Conservation (phyloP, 2,329 filamentous ascomycete species). For the Cladophialophora exuberans region DNA sequence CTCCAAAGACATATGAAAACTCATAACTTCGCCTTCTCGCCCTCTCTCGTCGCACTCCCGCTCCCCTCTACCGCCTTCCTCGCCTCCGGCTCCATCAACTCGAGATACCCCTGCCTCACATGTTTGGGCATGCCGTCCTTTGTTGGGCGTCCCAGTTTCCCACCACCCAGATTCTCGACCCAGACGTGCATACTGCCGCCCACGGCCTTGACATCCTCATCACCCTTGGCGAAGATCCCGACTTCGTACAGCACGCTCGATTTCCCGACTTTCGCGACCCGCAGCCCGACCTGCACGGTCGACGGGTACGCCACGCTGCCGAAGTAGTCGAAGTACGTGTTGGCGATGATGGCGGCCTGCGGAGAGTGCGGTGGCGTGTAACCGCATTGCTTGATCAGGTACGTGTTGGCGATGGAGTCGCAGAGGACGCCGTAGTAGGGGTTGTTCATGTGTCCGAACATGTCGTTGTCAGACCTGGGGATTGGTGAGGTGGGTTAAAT, state of each 20-base stretch:
- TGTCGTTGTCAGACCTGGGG: conserved; percentile 84
- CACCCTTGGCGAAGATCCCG: conserved; percentile 76
- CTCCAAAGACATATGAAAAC: neutral
- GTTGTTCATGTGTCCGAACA: conserved; percentile 94
- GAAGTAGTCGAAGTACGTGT: conserved; percentile 85
- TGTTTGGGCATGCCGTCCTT: conserved; percentile 62
- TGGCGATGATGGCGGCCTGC: conserved; percentile 82
- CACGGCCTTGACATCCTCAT: conserved; percentile 78
- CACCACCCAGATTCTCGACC: conserved; percentile 66
- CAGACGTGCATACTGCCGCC: conserved; percentile 88
- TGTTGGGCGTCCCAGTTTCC: conserved; percentile 59
- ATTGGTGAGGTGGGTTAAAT: neutral
- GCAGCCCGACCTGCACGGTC: conserved; percentile 76
- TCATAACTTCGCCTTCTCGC: conserved; percentile 2
- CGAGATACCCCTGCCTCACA: conserved; percentile 19
- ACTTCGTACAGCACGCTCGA: conserved; percentile 90
- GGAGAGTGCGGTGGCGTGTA: conserved; percentile 70
- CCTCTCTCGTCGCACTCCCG: no score
- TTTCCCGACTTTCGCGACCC: conserved; percentile 81
- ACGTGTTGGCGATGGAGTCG: conserved; percentile 88
- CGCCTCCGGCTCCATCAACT: conserved; percentile 8
- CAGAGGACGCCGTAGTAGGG: conserved; percentile 84
- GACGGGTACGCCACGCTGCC: conserved; percentile 79
- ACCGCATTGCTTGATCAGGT: conserved; percentile 77
- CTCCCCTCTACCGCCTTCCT: neutral